Percentiles rank a stretch among this genome's conserved stretches.
phyloP scores from a whole-genome alignment of 345 rosid species.

The Noccaea bulbosa region DNA sequence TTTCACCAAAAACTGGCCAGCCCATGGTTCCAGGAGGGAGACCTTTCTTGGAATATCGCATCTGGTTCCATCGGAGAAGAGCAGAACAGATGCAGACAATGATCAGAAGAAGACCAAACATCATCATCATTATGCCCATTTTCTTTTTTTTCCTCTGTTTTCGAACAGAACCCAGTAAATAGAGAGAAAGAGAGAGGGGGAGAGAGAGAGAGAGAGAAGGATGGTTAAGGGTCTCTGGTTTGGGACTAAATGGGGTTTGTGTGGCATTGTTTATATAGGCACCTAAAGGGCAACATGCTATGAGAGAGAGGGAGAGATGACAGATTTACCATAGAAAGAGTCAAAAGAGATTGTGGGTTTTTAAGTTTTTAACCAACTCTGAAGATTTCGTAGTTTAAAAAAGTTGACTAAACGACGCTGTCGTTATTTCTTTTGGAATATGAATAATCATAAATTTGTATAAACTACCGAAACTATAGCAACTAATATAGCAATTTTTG shows the following conservation, averaged over 20 bases:
- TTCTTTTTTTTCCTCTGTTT: constrained; percentile 25
- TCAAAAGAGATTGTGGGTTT: constrained; percentile 6
- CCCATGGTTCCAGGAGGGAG: constrained; percentile 99
- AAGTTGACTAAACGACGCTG: constrained; percentile 4
- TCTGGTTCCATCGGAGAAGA: constrained; percentile 79
- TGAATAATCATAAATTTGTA: not conserved
- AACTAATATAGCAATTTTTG: not conserved
- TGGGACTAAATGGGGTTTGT: constrained; percentile 37
- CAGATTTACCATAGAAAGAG: constrained; percentile 24
- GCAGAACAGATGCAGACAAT: constrained; percentile 67
- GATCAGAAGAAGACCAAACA: constrained; percentile 45
- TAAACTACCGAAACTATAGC: not conserved
- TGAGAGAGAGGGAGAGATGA: constrained; percentile 1
- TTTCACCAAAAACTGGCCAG: constrained; percentile 97
- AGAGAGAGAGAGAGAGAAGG: constrained; percentile 29
- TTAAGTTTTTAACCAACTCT: constrained; percentile 19
- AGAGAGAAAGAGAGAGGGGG: constrained; percentile 28
- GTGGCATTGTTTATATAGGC: constrained; percentile 42
- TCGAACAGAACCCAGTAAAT: not conserved
- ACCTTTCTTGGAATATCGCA: constrained; percentile 73
- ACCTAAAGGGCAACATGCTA: constrained; percentile 31
- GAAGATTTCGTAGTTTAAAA: constrained; percentile 1
- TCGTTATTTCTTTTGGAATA: constrained; percentile 4
- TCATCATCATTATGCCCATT: constrained; percentile 69
- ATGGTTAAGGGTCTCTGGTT: constrained; percentile 31